Percentiles rank a stretch among this genome's conserved stretches.
phyloP scores from a whole-genome alignment of 306 rosid species.

The Trifolium repens region DNA sequence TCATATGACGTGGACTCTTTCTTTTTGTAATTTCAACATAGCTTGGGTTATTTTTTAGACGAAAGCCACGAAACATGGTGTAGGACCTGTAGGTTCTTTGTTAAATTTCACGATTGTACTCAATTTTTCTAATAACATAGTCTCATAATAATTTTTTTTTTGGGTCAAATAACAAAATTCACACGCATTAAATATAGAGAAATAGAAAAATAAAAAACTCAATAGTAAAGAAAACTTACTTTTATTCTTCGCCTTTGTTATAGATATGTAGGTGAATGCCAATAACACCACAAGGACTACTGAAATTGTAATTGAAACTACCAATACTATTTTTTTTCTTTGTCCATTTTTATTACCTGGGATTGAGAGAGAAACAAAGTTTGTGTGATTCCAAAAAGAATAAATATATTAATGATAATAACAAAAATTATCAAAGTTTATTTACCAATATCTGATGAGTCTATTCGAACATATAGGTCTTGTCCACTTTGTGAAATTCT shows the following conservation, averaged over 20 bases:
- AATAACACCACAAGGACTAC: neutral
- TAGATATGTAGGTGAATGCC: neutral
- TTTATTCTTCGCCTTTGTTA: neutral
- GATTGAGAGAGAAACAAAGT: no score
- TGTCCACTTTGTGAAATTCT: neutral
- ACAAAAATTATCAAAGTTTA: no score
- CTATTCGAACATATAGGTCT: slow-evolving; percentile 34
- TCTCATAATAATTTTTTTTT: no score
- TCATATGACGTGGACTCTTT: no score
- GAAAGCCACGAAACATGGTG: no score
- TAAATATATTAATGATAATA: neutral
- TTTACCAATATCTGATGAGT: slow-evolving; percentile 1
- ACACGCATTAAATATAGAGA: no score
- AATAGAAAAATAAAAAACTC: neutral
- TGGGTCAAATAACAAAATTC: no score
- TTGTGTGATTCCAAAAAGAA: neutral
- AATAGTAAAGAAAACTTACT: slow-evolving; percentile 7
- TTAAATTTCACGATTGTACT: no score
- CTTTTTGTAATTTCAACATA: no score
- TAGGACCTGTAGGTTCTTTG: no score
- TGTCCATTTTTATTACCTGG: neutral
- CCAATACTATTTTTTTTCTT: neutral
- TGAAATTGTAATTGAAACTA: neutral
- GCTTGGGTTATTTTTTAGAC: no score
- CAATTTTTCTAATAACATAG: no score